Base-by-base conservation (phyloP, 768 basidiomycete genomes). In the Leccinellum rugosiceps region DNA sequence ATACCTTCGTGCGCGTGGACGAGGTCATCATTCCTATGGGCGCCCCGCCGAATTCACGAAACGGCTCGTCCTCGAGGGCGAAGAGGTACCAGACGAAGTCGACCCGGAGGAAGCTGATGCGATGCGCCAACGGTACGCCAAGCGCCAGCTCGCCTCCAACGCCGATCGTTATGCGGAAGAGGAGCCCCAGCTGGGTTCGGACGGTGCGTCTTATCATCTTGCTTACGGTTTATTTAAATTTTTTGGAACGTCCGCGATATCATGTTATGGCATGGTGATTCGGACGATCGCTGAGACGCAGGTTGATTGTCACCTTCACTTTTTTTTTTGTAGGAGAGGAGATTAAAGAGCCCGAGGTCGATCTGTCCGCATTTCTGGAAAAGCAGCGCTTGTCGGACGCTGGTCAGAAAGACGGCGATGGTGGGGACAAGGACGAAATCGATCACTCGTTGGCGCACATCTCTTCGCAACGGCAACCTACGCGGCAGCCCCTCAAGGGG, bases 111-210 rank as follows among this genome's bases (percentile, higher is more conserved):
- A 76, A 30, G 78, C 76, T 1, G 73, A 75, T 32, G 86, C 83
- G 65, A 60, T 73, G 10, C 74, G 73, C 15, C 69, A 66, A 34
- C 86, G 81, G 65, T 91, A 80, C 55, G 69, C 82, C 25, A 77
- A 77, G 56, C 77, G 90, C 35, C 74, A 83, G 50, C 74, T 93
- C 15, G 84, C 78, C 4, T 79, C 86, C 4, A 92, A 93, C 66
- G 84, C 77, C 0, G 88, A 91, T 76, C 78, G 90, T 52, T 92
- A 92, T 65, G 78, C 66, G 15, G 90, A 92, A 71, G 80, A 81
- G 19, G 86, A 84, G 57, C 84, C 83, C 3, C 84, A 87, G 62
- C 73, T 89, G 25, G 85, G 81, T 65, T 85, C 86, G 2, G 87
- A 90, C 68, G 89, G 90, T 87, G 11, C 51, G 68, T 68, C 66